These are phyloP conservation scores for Talaromyces sp. DNA, from an alignment of 2,329 filamentous ascomycete genomes.

Conservation along the genomic window DNA sequence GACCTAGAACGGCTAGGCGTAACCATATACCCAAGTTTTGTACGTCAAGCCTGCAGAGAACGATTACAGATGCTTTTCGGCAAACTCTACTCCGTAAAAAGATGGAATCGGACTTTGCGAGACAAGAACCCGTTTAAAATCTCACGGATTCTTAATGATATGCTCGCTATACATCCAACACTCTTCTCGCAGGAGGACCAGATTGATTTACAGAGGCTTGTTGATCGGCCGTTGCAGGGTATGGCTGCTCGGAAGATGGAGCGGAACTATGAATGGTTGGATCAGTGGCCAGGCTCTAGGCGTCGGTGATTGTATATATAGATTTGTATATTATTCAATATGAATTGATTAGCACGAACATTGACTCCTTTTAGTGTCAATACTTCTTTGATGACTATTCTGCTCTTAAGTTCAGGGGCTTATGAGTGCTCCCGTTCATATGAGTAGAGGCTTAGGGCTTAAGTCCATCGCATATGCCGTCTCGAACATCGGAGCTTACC, in stretches of 20 bases:
- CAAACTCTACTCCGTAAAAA: constrained; percentile 29
- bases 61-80: constrained; percentile 40
- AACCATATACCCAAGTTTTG: constrained; percentile 27
- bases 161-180: constrained; percentile 33
- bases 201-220: constrained; percentile 19
- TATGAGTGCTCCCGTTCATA: too few relatives aligned
- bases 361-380: too few relatives aligned
- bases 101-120: constrained; percentile 36
- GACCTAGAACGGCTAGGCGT: constrained; percentile 38
- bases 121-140: constrained; percentile 35
- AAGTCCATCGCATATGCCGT: not conserved
- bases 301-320: constrained; percentile 4
- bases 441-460: not conserved
- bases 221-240: constrained; percentile 12
- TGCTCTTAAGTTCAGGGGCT: too few relatives aligned
- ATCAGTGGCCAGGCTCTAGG: constrained; percentile 8
- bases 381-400: too few relatives aligned
- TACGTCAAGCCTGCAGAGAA: constrained; percentile 34
- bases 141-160: constrained; percentile 31
- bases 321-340: not conserved
- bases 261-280: constrained; percentile 11
- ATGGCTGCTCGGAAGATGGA: constrained; percentile 3
- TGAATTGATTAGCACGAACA: not conserved
- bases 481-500: not conserved
- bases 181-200: constrained; percentile 29